These are phyloP conservation scores for Botrytis elliptica DNA, from an alignment of 2,329 filamentous ascomycete species.

Conservation along the genomic window DNA sequence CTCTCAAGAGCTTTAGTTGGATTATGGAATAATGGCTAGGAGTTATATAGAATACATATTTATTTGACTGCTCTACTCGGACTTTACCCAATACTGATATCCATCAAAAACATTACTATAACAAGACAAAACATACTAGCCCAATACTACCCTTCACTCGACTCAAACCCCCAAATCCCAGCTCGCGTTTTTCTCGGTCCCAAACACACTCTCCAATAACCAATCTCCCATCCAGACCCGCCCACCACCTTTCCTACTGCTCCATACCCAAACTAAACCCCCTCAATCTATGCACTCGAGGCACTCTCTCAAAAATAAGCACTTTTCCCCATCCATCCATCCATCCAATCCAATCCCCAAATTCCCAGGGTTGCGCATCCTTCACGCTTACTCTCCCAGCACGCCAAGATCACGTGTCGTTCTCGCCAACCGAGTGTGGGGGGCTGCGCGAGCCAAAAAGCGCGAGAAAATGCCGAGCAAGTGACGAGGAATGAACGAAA, in stretches of 20 bases:
- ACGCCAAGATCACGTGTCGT: not conserved
- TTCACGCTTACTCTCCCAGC: not conserved
- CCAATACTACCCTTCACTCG: not conserved
- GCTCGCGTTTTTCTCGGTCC: not conserved
- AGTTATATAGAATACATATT: not conserved
- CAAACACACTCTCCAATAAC: not conserved
- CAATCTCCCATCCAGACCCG: not conserved
- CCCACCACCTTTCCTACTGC: not conserved
- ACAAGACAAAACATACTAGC: not conserved
- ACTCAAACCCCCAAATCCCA: not conserved
- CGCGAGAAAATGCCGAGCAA: constrained; percentile 10
- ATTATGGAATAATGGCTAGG: not conserved
- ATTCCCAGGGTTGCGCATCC: not conserved
- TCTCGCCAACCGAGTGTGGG: not conserved
- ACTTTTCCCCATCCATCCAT: not conserved
- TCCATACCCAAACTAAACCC: not conserved
- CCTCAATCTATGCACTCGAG: not conserved
- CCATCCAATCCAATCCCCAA: not conserved
- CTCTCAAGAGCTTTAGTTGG: not conserved
- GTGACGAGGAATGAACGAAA: not conserved
- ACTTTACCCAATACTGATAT: not conserved
- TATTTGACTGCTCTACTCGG: not conserved
- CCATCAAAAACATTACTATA: not conserved
- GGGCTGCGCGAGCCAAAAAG: not conserved
- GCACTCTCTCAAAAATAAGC: not conserved